Evolutionary conservation across 2,329 filamentous ascomycete genomes (phyloP), one percentile per base, ranked within the genome.

Genomic region (Epichloe gansuensis): DNA sequence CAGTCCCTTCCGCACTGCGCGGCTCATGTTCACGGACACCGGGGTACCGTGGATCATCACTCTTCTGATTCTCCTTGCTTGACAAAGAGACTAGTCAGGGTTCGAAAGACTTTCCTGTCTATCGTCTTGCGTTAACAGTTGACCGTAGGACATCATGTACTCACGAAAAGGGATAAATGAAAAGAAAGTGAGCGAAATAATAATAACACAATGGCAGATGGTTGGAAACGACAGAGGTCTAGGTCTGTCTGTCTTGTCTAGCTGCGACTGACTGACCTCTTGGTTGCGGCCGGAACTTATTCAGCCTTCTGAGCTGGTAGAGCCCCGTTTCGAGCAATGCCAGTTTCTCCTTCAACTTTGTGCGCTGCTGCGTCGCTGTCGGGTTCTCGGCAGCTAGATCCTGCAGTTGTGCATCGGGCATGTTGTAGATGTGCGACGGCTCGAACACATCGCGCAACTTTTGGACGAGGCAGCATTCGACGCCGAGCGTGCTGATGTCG

Each of bases 351-450:
- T 6, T 39, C 15, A 47, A 12, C 15, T 38, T 39, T 1, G 37
- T 34, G 3, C 55, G 53, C 43, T 56, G 51, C 6, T 17, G 21
- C 6, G 34, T 37, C 4, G 21, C 55, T 5, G 45, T 44, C 5
- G 57, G 55, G 4, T 54, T 60, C 35, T 64, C 62, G 5, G 53
- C 56, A 0, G 60, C 60, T 4, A 63, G 55, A 8, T 52, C 17
- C 4, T 53, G 41, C 28, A 63, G n/a, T 4, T 59, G 53, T 0
- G 49, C 46, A 6, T 57, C 51, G 2, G 41, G 25, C 58, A 63
- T 61, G 15, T 44, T 48, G 2, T 56, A 53, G 2, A 63, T 55
- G 4, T 51, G 51, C 2, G 54, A 41, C 0, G 62, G 58, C 13
- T 56, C 52, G 3, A 65, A 48, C 1, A 64, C 48, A 2, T 50